A percentile compares a stretch with the other conserved stretches of the same genome.
phyloP scores from a whole-genome alignment of 225 moss, liverwort and hornwort species.

The Asterella californica region DNA sequence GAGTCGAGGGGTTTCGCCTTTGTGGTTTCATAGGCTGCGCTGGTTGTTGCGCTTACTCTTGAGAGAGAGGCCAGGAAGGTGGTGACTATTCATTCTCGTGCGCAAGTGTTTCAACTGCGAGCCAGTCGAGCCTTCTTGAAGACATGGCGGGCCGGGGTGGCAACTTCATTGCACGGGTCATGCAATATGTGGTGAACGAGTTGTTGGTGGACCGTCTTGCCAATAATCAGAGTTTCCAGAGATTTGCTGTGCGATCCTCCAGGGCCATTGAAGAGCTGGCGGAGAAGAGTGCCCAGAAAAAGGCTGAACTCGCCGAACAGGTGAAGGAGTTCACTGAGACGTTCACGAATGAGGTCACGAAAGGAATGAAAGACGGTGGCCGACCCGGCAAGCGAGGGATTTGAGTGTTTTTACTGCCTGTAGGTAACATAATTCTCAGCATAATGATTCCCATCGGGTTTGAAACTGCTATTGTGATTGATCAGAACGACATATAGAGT shows the following conservation, averaged over 20 bases:
- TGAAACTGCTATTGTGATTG: no score
- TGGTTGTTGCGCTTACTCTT: no score
- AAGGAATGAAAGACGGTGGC: slow-evolving; percentile 31
- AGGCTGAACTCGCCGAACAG: slow-evolving; percentile 69
- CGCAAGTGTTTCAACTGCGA: no score
- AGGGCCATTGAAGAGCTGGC: slow-evolving; percentile 74
- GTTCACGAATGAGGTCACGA: slow-evolving; percentile 42
- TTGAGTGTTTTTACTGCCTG: no score
- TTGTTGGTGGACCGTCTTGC: slow-evolving; percentile 87
- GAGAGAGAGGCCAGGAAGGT: no score
- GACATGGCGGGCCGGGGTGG: slow-evolving; percentile 76
- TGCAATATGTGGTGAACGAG: slow-evolving; percentile 91
- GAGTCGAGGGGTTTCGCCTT: no score
- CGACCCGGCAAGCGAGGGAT: slow-evolving; percentile 19
- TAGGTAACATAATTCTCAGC: no score
- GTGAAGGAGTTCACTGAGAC: slow-evolving; percentile 59
- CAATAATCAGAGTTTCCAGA: slow-evolving; percentile 81
- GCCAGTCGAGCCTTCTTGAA: background rate
- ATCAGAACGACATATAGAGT: no score
- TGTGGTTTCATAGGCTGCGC: no score
- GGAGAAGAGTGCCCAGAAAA: slow-evolving; percentile 64
- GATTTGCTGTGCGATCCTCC: slow-evolving; percentile 89
- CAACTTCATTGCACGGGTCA: slow-evolving; percentile 65
- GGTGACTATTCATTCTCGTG: no score
- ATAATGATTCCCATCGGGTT: no score